Evolutionary conservation across 768 basidiomycete species (phyloP).

Genomic region (Coprinellus micaceus): DNA sequence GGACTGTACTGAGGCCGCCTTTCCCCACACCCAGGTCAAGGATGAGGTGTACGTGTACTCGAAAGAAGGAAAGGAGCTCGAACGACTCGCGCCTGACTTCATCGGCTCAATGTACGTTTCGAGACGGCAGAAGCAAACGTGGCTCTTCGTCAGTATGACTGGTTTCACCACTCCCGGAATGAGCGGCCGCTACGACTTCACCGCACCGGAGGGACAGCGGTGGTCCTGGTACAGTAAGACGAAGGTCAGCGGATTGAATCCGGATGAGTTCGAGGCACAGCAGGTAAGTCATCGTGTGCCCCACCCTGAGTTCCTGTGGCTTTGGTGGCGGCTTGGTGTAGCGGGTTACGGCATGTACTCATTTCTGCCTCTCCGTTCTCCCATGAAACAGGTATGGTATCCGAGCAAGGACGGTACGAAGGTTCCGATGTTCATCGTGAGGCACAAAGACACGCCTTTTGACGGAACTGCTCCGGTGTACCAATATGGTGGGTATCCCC

Average conservation of each 20-base stretch:
- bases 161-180: conserved; percentile 74
- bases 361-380: background rate
- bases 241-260: conserved; percentile 54
- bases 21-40: conserved; percentile 49
- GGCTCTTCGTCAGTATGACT: conserved; percentile 61
- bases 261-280: conserved; percentile 64
- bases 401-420: conserved; percentile 73
- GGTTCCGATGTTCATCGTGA: conserved; percentile 83
- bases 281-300: conserved; percentile 40
- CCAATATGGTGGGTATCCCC: conserved; percentile 56
- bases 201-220: conserved; percentile 41
- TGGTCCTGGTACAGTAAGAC: conserved; percentile 61
- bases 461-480: conserved; percentile 76
- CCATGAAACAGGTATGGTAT: conserved; percentile 61
- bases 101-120: conserved; percentile 61
- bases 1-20: conserved; percentile 2
- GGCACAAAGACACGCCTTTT: conserved; percentile 62
- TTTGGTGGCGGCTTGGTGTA: background rate
- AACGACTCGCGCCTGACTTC: conserved; percentile 59
- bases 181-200: conserved; percentile 61
- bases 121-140: conserved; percentile 48
- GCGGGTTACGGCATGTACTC: background rate
- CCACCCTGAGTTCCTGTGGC: background rate
- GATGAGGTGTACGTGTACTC: conserved; percentile 76
- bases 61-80: conserved; percentile 46